These are phyloP conservation scores for Trichoderma aggressivum DNA, from an alignment of 2,329 filamentous ascomycete genomes.

Conservation along the genomic window DNA sequence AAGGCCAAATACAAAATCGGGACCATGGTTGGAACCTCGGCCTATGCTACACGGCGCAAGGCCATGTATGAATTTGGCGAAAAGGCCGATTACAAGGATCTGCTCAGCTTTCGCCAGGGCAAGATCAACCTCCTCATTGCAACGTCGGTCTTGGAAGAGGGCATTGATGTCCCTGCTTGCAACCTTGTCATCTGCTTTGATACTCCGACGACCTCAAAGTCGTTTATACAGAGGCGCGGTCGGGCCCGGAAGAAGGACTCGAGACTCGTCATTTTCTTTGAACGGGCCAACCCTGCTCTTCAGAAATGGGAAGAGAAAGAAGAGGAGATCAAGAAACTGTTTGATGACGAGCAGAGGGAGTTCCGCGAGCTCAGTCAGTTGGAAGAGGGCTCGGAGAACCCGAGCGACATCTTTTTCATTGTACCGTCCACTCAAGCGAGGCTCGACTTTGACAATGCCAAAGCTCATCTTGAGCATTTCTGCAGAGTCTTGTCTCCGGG, in stretches of 20 bases:
- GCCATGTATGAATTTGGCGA: constrained; percentile 41
- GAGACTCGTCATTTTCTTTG: constrained; percentile 46
- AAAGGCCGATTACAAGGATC: constrained; percentile 31
- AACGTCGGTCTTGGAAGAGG: constrained; percentile 64
- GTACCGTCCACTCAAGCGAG: constrained; percentile 54
- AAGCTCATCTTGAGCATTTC: constrained; percentile 77
- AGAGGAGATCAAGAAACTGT: constrained; percentile 65
- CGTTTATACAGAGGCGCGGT: constrained; percentile 57
- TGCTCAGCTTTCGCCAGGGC: constrained; percentile 51
- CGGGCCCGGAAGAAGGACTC: constrained; percentile 51
- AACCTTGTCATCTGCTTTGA: constrained; percentile 60
- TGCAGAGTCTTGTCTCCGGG: constrained; percentile 59
- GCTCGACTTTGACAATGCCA: constrained; percentile 70
- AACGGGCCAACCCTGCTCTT: constrained; percentile 27
- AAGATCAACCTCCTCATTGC: constrained; percentile 57
- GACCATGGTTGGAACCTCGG: constrained; percentile 54
- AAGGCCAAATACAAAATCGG: constrained; percentile 48
- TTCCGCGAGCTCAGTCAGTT: constrained; percentile 43
- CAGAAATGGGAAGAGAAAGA: constrained; percentile 66
- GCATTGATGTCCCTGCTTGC: constrained; percentile 64
- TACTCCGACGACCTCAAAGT: constrained; percentile 47
- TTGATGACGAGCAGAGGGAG: constrained; percentile 60
- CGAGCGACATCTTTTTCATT: constrained; percentile 28
- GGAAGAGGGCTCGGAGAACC: constrained; percentile 49
- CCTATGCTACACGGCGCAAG: constrained; percentile 32